These are phyloP conservation scores for Vachellia collinsii DNA, from an alignment of 306 rosid species.

Conservation along the genomic window DNA sequence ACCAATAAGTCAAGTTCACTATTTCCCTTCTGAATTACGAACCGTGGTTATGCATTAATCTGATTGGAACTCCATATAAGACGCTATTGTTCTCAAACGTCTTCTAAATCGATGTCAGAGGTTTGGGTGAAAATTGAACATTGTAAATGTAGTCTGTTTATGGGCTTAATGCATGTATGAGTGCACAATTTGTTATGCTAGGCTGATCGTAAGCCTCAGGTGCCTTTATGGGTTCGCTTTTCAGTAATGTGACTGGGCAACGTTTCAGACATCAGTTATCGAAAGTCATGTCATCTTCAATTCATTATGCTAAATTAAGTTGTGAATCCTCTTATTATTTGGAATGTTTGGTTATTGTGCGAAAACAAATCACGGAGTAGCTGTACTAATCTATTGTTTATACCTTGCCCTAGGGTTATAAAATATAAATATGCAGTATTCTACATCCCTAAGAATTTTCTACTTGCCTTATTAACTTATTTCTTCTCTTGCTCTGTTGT, in stretches of 20 bases:
- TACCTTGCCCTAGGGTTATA: constrained; percentile 15
- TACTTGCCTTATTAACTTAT: constrained; percentile 5
- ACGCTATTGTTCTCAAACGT: background rate
- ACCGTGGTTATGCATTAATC: constrained; percentile 2
- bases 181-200: constrained; percentile 1
- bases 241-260: background rate
- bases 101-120: background rate
- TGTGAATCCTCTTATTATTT: constrained; percentile 19
- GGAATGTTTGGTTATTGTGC: constrained; percentile 1
- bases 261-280: background rate
- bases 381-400: background rate
- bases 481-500: constrained; percentile 23
- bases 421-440: constrained; percentile 20
- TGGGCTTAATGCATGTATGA: background rate
- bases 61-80: background rate
- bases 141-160: background rate
- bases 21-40: constrained; percentile 8
- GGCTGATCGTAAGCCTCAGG: constrained; percentile 12
- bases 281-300: background rate
- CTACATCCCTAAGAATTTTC: constrained; percentile 2
- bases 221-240: constrained; percentile 9
- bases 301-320: constrained; percentile 16
- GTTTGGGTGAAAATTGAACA: background rate
- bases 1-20: background rate
- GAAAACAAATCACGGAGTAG: constrained; percentile 8